Base-by-base conservation (phyloP, 345 rosid genomes). In the Hibiscus tridactylites region DNA sequence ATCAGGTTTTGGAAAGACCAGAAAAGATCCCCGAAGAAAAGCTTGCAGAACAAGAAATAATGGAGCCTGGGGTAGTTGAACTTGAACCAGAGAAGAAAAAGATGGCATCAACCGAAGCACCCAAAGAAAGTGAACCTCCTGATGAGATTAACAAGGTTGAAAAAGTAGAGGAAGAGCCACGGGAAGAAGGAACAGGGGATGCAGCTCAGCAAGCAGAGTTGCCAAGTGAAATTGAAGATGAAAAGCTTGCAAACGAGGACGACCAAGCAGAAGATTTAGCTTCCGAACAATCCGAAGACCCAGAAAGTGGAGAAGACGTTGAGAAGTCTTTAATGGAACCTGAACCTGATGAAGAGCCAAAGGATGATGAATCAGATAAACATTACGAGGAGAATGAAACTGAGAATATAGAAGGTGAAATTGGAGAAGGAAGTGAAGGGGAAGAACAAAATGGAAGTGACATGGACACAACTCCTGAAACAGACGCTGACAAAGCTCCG, bases 221-320 rank as follows among this genome's bases (percentile, higher is more conserved):
- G n/a, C 46, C 63, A 63, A 13, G 58, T 49, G 63, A 72, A 58
- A 65, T 35, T 35, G 73, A 75, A 52, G 74, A 67, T 5, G 52
- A 66, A 49, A 39, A 35, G 24, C 28, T 24, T 26, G 10, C 31
- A n/a, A 42, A 52, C 33, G 65, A 31, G 57, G 52, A 65, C 35
- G 11, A 61, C 11, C 63, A 35, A 47, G 58, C 42, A 47, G 44
- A 28, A 47, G 58, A 9, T 42, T 35, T 64, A 78, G 70, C 28
- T 42, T 35, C 28, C 4, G 46, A 74, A 64, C 74, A 80, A 75
- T 67, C 67, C 26, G 69, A 35, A 42, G 68, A 70, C 62, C 62
- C 17, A 16, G 76, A 73, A 73, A 53, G 57, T 19, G 61, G 21
- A 9, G 49, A 11, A 44, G 61, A 50, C 21, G 61, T n/a, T 71